A percentile compares a stretch with the other conserved stretches of the same genome.
Evolutionary conservation across 495 filamentous ascomycete species (phyloP).

Genomic region (Schizothecium vesticola): DNA sequence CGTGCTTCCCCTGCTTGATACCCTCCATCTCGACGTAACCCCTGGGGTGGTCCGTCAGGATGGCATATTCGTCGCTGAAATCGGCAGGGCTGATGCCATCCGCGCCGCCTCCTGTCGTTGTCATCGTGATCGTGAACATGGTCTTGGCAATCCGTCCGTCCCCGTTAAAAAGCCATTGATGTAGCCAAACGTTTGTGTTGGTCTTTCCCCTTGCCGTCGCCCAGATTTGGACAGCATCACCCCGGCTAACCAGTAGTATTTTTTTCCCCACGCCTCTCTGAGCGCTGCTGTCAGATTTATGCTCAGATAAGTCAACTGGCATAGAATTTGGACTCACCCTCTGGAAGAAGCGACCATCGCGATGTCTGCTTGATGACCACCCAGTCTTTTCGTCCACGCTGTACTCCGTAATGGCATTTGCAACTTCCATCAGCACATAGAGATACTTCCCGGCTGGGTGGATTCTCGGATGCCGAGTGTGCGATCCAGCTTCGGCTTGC

Average conservation of each 20-base stretch:
- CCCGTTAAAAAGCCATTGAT: constrained; percentile 26
- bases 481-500: constrained; percentile 6
- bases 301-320: background rate
- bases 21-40: constrained; percentile 33
- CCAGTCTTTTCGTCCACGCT: constrained; percentile 9
- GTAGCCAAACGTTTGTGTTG: constrained; percentile 20
- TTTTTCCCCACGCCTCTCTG: constrained; percentile 7
- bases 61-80: constrained; percentile 30
- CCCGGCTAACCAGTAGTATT: constrained; percentile 34
- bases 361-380: background rate
- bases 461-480: constrained; percentile 26
- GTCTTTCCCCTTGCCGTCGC: constrained; percentile 28
- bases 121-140: constrained; percentile 30
- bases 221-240: constrained; percentile 32
- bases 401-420: background rate
- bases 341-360: constrained; percentile 20
- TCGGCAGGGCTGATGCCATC: constrained; percentile 29
- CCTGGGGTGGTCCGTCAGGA: constrained; percentile 29
- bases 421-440: constrained; percentile 30
- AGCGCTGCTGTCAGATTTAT: background rate
- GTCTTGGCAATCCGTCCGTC: constrained; percentile 25
- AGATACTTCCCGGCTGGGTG: constrained; percentile 27
- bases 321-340: background rate
- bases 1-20: constrained; percentile 5
- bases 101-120: constrained; percentile 28